Evolutionary conservation across 441 rosid genomes (phyloP).

Genomic region (Hura crepitans): DNA sequence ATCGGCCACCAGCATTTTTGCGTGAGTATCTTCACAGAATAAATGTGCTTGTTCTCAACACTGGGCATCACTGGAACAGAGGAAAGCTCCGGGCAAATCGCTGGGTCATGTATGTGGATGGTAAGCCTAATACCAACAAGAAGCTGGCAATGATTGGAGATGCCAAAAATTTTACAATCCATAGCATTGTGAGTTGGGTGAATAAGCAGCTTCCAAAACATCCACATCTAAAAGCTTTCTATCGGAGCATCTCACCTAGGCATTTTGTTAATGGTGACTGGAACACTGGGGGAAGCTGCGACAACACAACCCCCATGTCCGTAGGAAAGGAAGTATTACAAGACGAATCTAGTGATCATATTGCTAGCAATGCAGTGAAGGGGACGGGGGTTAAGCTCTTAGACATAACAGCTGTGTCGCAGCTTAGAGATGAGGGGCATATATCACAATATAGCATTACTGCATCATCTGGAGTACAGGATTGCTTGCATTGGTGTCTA

Average conservation of each 20-base stretch:
- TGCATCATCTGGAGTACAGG: slow-evolving; percentile 59
- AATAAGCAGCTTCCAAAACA: slow-evolving; percentile 58
- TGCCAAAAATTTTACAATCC: slow-evolving; percentile 80
- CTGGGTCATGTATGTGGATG: slow-evolving; percentile 82
- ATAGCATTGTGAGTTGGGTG: slow-evolving; percentile 75
- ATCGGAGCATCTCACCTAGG: slow-evolving; percentile 82
- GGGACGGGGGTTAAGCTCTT: slow-evolving; percentile 73
- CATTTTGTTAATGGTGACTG: slow-evolving; percentile 90
- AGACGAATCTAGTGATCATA: slow-evolving; percentile 62
- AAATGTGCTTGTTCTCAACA: slow-evolving; percentile 72
- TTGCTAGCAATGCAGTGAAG: slow-evolving; percentile 59
- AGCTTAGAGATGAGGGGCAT: slow-evolving; percentile 88
- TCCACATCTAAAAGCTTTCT: slow-evolving; percentile 65
- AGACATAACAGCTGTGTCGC: slow-evolving; percentile 71
- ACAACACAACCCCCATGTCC: slow-evolving; percentile 76
- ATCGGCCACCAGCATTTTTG: slow-evolving; percentile 80
- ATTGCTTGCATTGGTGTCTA: slow-evolving; percentile 93
- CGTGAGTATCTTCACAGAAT: slow-evolving; percentile 48
- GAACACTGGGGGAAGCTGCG: slow-evolving; percentile 95
- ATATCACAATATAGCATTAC: slow-evolving; percentile 72
- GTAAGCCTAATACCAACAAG: slow-evolving; percentile 52
- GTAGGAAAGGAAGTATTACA: slow-evolving; percentile 69
- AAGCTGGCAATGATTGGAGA: slow-evolving; percentile 60
- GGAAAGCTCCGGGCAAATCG: slow-evolving; percentile 69
- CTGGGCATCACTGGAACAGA: slow-evolving; percentile 94